A percentile compares a stretch with the other conserved stretches of the same genome.
Conservation (phyloP, 305 asterid genomes). For the Solanum hybrid region DNA sequence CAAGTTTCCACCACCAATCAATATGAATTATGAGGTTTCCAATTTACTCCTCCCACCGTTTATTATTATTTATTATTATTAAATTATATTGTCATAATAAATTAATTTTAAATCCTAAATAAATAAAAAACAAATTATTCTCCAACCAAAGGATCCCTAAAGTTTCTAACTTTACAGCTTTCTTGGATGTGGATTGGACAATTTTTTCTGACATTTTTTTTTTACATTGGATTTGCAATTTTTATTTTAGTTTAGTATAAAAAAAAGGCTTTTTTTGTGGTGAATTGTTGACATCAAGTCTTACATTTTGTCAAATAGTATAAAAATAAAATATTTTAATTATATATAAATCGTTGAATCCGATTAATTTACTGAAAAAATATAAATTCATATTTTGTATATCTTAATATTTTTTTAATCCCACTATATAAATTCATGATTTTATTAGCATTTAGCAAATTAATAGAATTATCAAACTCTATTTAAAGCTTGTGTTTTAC, state of each 20-base stretch:
- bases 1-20: neutral
- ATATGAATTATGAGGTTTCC: neutral
- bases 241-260: neutral
- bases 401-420: neutral
- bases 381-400: neutral
- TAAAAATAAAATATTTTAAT: neutral
- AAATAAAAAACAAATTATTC: neutral
- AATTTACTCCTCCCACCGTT: neutral
- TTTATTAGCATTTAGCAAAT: neutral
- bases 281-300: neutral
- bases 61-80: neutral
- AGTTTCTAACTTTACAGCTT: neutral
- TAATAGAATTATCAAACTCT: neutral
- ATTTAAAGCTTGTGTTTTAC: neutral
- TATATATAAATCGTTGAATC: neutral
- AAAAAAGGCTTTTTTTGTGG: neutral
- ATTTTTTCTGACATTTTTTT: neutral
- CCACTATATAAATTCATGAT: neutral
- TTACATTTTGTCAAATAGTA: neutral
- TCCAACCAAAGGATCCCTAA: neutral
- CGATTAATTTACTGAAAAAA: neutral
- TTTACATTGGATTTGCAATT: neutral
- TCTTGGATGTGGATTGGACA: neutral
- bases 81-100: neutral
- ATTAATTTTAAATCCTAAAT: neutral